Base-by-base conservation (phyloP, 768 basidiomycete species). In the Phaeolepiota aurea region DNA sequence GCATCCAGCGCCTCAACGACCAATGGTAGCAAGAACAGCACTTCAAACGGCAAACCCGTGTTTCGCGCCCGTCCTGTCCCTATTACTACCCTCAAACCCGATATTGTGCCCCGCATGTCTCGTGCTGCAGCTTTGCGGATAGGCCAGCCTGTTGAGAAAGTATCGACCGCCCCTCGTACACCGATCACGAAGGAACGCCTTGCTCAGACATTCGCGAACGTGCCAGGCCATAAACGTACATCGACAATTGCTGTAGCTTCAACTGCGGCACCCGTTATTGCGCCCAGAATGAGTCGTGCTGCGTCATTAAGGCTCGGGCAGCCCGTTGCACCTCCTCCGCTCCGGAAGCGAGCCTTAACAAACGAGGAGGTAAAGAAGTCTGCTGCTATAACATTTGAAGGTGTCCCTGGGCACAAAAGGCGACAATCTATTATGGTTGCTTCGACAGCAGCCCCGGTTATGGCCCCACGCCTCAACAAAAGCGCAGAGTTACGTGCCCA, bases 351-450 rank as follows among this genome's bases (percentile, higher is more conserved):
- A 38, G 61, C 69, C 19, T 44, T 54, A 39, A 55, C 62, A 19
- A 57, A 59, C 11, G 62, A 51, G n/a, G 54, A 49, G 28, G 46
- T 40, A 13, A 22, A 38, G 25, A 55, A 52, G 20, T 51, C 52
- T 44, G 58, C 54, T 30, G 72, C 69, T 57, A 56, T 57, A 21
- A 76, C 71, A 0, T 91, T 89, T 50, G 82, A 83, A 0, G 86
- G 86, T 22, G 80, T 90, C 2, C 87, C 88, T 3, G 87, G 87
- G 0, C 87, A 91, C 52, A 90, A 90, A 60, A 69, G 87, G 41
- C 64, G 82, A 19, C 84, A 87, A 54, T 76, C 74, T 11, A 79
- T 91, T 46, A 57, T 76, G 4, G 88, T 91, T 5, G 71, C 80
- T 13, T 80, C 78, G 28, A 72, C 73, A 11, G 71, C 66, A 28